Conservation (phyloP, 2,329 filamentous ascomycete genomes). For the Raffaelea deltoideospora region DNA sequence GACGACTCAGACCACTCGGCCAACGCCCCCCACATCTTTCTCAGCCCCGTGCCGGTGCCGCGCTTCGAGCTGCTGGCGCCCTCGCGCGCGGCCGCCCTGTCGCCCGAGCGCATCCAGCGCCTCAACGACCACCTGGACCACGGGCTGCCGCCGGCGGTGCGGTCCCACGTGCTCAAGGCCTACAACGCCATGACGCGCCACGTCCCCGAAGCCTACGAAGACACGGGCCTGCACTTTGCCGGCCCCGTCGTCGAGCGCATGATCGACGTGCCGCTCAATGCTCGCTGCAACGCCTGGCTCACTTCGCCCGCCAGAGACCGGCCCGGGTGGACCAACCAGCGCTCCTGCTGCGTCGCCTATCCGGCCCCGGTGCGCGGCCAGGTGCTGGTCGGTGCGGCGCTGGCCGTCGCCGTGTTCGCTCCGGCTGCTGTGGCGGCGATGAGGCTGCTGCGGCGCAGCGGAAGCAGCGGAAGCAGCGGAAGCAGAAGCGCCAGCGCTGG, state of each 20-base stretch:
- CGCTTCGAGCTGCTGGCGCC: constrained; percentile 26
- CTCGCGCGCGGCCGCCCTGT: constrained; percentile 25
- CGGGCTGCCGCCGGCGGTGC: constrained; percentile 22
- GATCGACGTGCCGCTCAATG: constrained; percentile 37
- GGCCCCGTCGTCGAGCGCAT: constrained; percentile 28
- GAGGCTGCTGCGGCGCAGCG: background rate
- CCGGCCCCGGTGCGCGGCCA: constrained; percentile 19
- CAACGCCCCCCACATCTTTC: constrained; percentile 10
- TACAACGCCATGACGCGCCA: constrained; percentile 31
- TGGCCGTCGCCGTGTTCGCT: background rate
- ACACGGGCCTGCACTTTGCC: constrained; percentile 32
- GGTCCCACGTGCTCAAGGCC: constrained; percentile 31
- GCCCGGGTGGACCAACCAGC: constrained; percentile 19
- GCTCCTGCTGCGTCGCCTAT: constrained; percentile 37
- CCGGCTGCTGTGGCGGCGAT: background rate
- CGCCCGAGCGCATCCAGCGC: constrained; percentile 28
- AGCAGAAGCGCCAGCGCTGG: no score
- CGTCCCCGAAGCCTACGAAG: constrained; percentile 20
- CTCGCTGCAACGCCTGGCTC: constrained; percentile 35
- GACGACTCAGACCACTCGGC: background rate
- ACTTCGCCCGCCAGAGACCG: constrained; percentile 15
- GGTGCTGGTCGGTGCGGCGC: constrained; percentile 7
- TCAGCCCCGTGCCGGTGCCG: constrained; percentile 25
- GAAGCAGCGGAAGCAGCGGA: background rate
- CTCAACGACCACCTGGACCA: constrained; percentile 37